Conservation (phyloP, 1,284 basidiomycete species). For the Pseudozyma thailandica region DNA sequence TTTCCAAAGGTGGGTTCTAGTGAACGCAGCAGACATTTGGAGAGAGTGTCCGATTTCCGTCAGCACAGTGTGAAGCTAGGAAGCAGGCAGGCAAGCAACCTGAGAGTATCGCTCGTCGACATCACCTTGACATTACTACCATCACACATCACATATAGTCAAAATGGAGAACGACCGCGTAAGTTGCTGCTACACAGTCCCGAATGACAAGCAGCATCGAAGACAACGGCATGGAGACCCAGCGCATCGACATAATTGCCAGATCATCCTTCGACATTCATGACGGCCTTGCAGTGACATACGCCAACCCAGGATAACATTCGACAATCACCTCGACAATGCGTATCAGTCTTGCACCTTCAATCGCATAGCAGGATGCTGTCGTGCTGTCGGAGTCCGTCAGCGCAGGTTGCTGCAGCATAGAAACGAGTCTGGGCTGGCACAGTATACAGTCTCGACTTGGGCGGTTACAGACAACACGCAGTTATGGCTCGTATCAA, state of each 20-base stretch:
- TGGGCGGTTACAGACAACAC: not conserved
- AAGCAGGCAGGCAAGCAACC: conserved; percentile 1
- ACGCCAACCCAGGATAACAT: not conserved
- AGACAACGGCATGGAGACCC: conserved; percentile 23
- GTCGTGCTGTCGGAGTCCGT: too few species aligned
- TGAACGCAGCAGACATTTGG: not conserved
- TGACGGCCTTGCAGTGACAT: not conserved
- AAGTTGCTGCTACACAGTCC: conserved; percentile 32
- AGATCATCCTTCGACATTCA: not conserved
- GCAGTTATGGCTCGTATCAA: too few species aligned
- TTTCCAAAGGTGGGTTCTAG: too few species aligned
- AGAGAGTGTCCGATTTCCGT: too few species aligned
- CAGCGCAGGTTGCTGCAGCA: too few species aligned
- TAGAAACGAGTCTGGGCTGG: too few species aligned
- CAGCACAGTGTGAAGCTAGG: not conserved
- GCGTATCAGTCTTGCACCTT: not conserved
- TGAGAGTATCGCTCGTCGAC: not conserved
- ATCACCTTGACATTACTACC: conserved; percentile 30
- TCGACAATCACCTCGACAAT: not conserved
- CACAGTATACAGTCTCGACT: too few species aligned
- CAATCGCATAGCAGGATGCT: too few species aligned
- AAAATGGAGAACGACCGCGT: conserved; percentile 72
- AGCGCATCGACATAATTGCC: conserved; percentile 7
- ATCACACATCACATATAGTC: conserved; percentile 47
- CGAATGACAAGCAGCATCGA: conserved; percentile 32